phyloP scores from a whole-genome alignment of 306 rosid genomes.

The Cucumis cinereus region DNA sequence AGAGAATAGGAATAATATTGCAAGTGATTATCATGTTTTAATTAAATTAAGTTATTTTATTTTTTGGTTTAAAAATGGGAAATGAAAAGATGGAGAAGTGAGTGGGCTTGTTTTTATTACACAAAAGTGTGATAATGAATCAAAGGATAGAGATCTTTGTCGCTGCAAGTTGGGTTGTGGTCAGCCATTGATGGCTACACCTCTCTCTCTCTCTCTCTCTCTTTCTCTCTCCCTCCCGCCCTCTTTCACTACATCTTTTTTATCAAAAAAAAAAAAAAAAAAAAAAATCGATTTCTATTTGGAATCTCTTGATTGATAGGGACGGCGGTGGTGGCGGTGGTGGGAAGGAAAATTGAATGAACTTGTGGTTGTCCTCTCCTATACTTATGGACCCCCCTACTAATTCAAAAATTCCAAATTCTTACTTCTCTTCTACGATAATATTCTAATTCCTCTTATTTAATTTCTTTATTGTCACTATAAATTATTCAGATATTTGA shows the following conservation, averaged over 20 bases:
- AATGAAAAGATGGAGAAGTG: background rate
- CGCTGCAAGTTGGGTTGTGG: conserved; percentile 1
- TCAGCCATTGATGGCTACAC: conserved; percentile 1
- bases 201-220: background rate
- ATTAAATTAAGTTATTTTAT: background rate
- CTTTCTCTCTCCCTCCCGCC: background rate
- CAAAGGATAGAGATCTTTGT: background rate
- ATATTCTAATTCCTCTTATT: background rate
- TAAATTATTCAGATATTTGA: background rate
- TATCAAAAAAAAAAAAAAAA: no score
- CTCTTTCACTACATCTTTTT: no score
- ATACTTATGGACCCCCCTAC: background rate
- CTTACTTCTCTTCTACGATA: background rate
- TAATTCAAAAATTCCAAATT: background rate
- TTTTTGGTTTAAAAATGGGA: background rate
- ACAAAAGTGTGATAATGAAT: background rate
- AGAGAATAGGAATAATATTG: background rate
- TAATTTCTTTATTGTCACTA: background rate
- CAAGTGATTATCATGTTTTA: background rate
- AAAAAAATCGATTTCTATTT: background rate
- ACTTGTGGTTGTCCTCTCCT: background rate
- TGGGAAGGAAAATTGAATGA: background rate
- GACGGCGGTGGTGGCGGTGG: background rate
- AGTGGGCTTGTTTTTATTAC: background rate
- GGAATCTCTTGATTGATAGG: conserved; percentile 6